phyloP scores from a whole-genome alignment of 2,329 filamentous ascomycete genomes.

The Pseudocercospora eumusae region DNA sequence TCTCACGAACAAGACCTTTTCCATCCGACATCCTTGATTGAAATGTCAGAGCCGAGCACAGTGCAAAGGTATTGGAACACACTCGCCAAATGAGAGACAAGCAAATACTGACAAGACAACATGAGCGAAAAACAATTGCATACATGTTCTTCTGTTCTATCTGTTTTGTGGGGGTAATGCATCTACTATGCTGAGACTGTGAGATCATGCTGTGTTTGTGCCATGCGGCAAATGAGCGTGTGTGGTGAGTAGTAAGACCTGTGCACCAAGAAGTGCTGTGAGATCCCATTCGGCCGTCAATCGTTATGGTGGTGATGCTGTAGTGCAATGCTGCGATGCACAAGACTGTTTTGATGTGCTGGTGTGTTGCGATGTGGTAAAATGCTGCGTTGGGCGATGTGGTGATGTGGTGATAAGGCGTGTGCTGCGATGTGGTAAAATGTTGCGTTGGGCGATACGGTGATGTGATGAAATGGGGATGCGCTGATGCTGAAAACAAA shows the following conservation, averaged over 20 bases:
- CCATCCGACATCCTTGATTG: not conserved
- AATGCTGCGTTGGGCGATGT: not conserved
- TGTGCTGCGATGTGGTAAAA: too few relatives aligned
- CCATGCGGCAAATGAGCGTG: not conserved
- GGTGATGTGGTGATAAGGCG: too few relatives aligned
- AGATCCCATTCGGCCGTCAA: not conserved
- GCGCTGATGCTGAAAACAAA: too few relatives aligned
- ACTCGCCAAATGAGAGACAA: not conserved
- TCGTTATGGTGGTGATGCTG: not conserved
- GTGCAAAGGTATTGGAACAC: not conserved
- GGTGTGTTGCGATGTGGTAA: not conserved
- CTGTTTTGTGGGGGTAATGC: not conserved
- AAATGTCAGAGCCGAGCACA: not conserved
- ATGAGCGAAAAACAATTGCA: not conserved
- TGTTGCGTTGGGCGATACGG: not conserved
- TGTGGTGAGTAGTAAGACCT: not conserved
- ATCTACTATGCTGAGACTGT: not conserved
- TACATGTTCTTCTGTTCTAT: not conserved
- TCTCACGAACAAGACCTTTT: not conserved
- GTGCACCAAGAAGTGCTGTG: not conserved
- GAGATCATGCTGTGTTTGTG: not conserved
- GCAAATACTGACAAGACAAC: not conserved
- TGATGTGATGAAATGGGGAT: not conserved
- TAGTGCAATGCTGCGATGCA: not conserved
- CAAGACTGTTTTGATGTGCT: not conserved